Percentiles rank a stretch among this genome's conserved stretches.
These are phyloP conservation scores for Apiospora arundinis DNA, from an alignment of 2,329 filamentous ascomycete genomes.

Conservation along the genomic window DNA sequence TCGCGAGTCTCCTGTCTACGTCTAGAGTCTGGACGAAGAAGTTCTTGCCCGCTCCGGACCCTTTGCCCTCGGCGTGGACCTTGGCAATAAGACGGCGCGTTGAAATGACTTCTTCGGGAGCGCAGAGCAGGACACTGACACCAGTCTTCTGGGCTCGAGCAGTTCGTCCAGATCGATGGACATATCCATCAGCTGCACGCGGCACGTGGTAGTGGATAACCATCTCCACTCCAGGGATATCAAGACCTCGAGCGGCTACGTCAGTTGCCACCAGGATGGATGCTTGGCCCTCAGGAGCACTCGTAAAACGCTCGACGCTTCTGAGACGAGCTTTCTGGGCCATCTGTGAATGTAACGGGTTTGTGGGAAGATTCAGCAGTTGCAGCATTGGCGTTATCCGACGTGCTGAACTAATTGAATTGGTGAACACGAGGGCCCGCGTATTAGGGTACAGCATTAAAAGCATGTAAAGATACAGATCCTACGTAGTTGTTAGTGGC, in stretches of 20 bases:
- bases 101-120: constrained; percentile 87
- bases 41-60: constrained; percentile 55
- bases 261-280: constrained; percentile 90
- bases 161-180: constrained; percentile 93
- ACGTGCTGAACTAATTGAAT: constrained; percentile 91
- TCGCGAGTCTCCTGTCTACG: constrained; percentile 79
- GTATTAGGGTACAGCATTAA: constrained; percentile 81
- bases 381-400: constrained; percentile 85
- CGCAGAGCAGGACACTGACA: constrained; percentile 85
- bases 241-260: constrained; percentile 90
- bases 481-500: constrained; percentile 52
- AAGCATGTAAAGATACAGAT: constrained; percentile 90
- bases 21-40: constrained; percentile 82
- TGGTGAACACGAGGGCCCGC: constrained; percentile 90
- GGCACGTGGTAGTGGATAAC: constrained; percentile 97
- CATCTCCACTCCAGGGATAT: constrained; percentile 88
- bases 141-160: constrained; percentile 82
- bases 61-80: constrained; percentile 69
- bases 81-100: constrained; percentile 86
- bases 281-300: constrained; percentile 56
- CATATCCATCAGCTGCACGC: constrained; percentile 88
- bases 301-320: constrained; percentile 87
- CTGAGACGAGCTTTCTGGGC: constrained; percentile 93
- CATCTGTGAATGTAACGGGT: constrained; percentile 92
- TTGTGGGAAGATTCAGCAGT: constrained; percentile 77